Base-by-base conservation (phyloP, 306 rosid species). In the Quercus glauca region DNA sequence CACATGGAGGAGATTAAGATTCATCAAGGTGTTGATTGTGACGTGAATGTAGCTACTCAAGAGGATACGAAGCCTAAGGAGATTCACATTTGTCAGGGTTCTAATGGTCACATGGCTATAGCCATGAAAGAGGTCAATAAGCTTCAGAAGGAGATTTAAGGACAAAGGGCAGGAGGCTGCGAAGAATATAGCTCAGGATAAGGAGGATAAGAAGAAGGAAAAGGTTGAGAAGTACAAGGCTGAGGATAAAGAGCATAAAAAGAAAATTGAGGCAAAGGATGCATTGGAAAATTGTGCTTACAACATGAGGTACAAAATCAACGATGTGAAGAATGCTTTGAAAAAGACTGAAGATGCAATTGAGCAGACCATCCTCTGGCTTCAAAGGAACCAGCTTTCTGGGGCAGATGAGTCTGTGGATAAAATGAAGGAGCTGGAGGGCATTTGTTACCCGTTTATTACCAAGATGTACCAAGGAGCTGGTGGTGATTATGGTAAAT, bases 251-350 rank as follows among this genome's bases (percentile, higher is more conserved):
- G 41, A 61, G 41, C 59, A 60, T 4, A 43, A 23, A 5, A 59
- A 59, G 29, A 31, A 15, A 13, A 19, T 26, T 31, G 79, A 45
- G 49, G 79, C 72, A 6, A 75, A 61, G 43, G 49, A 75, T 10
- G 76, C 67, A 0, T 20, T 69, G 51, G 73, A 69, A 20, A 69
- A 41, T 20, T 37, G 8, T 69, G 78, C 78, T 10, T 59, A 75
- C 28, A 17, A 75, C 55, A 61, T 75, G 79, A 75, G 49, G 60
- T 9, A 61, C 31, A 75, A 53, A 5, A 35, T 75, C 28, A 61
- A 2, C 10, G 79, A 18, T 75, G 79, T 59, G 5, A 75, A 75
- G 59, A 75, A 41, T 9, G 79, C 45, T 64, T 60, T 68, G 67
- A 31, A 6, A 37, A 55, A 55, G 25, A 29, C 60, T 55, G 76